Percentiles rank a stretch among this genome's conserved stretches.
These are phyloP conservation scores for Claviceps purpurea DNA, from an alignment of 2,329 filamentous ascomycete species.

Conservation along the genomic window DNA sequence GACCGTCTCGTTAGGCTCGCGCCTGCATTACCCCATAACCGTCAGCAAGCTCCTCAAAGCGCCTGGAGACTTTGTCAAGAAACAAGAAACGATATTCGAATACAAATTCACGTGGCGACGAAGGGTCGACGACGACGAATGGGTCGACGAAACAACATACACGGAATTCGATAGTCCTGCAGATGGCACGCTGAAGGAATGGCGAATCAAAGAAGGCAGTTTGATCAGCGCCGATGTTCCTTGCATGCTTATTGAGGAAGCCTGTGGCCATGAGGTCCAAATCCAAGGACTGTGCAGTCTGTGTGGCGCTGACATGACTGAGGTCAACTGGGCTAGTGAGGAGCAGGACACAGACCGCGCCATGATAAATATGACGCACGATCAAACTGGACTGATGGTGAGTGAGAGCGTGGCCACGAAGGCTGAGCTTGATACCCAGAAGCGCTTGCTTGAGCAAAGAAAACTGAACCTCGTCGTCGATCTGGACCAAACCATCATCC, in stretches of 20 bases:
- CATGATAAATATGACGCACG: constrained; percentile 88
- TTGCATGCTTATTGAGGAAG: constrained; percentile 71
- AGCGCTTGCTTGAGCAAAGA: constrained; percentile 61
- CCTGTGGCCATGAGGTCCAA: constrained; percentile 82
- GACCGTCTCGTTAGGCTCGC: constrained; percentile 38
- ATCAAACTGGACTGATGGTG: constrained; percentile 75
- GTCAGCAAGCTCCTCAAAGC: constrained; percentile 72
- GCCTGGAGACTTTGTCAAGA: constrained; percentile 60
- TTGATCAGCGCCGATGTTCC: constrained; percentile 44
- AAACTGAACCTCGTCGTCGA: constrained; percentile 93
- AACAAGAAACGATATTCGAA: constrained; percentile 66
- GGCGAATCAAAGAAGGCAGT: constrained; percentile 59
- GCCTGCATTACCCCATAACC: constrained; percentile 84
- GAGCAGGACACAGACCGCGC: constrained; percentile 70
- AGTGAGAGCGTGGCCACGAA: constrained; percentile 68
- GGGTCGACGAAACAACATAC: constrained; percentile 51
- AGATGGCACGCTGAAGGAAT: constrained; percentile 65
- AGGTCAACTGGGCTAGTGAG: constrained; percentile 73
- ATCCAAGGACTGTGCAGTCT: constrained; percentile 82
- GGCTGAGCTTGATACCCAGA: constrained; percentile 77
- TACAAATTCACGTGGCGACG: constrained; percentile 78
- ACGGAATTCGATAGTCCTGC: constrained; percentile 72
- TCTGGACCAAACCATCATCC: constrained; percentile 95
- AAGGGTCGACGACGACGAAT: constrained; percentile 54
- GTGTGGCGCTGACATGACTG: constrained; percentile 94